Evolutionary conservation across 2,329 filamentous ascomycete genomes (phyloP), one percentile per base, ranked within the genome.

Genomic region (Microsporum audouinii): DNA sequence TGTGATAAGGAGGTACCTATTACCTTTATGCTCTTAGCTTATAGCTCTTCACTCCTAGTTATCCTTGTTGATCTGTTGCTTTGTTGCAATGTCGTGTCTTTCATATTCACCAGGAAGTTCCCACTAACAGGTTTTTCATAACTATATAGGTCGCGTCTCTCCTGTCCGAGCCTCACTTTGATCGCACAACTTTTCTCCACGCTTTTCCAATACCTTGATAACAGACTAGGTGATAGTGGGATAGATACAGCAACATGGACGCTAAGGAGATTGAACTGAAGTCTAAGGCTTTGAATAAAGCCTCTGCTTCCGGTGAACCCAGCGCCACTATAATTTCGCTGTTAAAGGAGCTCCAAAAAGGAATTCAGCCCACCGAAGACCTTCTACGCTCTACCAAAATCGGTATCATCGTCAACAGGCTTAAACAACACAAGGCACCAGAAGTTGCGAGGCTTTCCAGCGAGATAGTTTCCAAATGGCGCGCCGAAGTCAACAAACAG

Each of bases 341-440:
- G 64, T 79, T 99, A 59, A 85, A 87, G 68, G 84, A 86, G 58
- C 80, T 97, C 43, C 89, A 92, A 76, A 86, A 86, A 69, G 88
- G 89, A 64, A 86, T 92, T 39, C 82, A 84, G 55, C 88, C 91
- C 7, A 94, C 89, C 2, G 94, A 99, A 76, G 90, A 96, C 67
- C 83, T 96, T 68, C 80, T 99, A 66, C 86, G 92, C 70, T 88
- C 88, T 47, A 97, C 92, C n/a, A 88, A 88, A 68, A 92, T 95
- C 58, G 94, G 94, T 68, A 87, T 96, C 66, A 85, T 88, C 58
- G 88, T 97, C 65, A 92, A 91, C 73, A 92, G 91, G 72, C 83
- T 88, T 63, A 91, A 95, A 73, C 75, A 85, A 61, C 88, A 95
- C 79, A 91, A 89, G 73, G 85, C 91, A 49, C 77, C 80, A 1